Percentiles rank a stretch among this genome's conserved stretches.
Evolutionary conservation across 1,284 basidiomycete genomes (phyloP).

Genomic region (Cronartium quercuum): DNA sequence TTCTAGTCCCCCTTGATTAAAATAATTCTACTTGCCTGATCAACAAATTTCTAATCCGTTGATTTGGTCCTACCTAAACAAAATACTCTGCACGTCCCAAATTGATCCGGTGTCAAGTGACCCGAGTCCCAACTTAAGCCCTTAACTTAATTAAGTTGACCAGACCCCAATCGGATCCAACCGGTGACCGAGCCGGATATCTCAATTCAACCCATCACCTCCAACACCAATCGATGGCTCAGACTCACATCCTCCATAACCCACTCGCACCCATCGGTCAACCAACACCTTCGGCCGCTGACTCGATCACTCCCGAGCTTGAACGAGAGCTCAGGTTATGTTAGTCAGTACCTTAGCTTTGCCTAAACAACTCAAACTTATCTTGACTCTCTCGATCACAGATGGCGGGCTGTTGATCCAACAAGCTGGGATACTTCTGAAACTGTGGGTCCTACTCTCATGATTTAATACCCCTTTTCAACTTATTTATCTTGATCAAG

Average conservation of each 20-base stretch:
- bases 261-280: neutral
- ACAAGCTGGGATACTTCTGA: conserved; percentile 81
- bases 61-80: too few species aligned
- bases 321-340: conserved; percentile 27
- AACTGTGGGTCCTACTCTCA: conserved; percentile 60
- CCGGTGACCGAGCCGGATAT: neutral
- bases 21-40: too few species aligned
- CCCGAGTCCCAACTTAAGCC: too few species aligned
- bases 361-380: neutral
- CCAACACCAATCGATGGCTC: neutral
- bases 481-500: neutral
- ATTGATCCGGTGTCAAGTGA: too few species aligned
- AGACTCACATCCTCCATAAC: conserved; percentile 21
- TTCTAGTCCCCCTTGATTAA: too few species aligned
- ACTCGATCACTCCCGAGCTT: neutral
- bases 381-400: conserved; percentile 16
- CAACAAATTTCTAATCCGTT: too few species aligned
- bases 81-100: too few species aligned
- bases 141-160: too few species aligned
- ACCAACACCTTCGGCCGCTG: conserved; percentile 7
- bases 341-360: neutral
- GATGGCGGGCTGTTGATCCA: conserved; percentile 69
- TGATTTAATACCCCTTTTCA: neutral
- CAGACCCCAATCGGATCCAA: too few species aligned
- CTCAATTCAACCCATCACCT: too few species aligned